These are phyloP conservation scores for Fusarium penzigii DNA, from an alignment of 2,329 filamentous ascomycete genomes.

Conservation along the genomic window DNA sequence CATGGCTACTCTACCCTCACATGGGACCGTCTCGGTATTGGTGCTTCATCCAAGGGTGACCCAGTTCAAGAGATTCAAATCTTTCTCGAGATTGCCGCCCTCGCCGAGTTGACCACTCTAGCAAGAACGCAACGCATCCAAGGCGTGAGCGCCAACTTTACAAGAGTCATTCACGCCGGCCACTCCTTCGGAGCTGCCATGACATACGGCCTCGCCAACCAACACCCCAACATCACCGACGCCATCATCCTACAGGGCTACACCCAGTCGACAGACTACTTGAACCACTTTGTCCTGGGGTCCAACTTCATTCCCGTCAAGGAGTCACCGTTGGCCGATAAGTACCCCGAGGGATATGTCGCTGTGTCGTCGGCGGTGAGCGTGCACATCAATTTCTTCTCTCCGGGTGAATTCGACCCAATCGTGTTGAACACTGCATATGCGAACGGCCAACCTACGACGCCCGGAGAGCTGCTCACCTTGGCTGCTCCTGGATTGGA, in stretches of 20 bases:
- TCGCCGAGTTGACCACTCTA: conserved; percentile 52
- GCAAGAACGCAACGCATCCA: conserved; percentile 48
- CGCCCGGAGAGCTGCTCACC: conserved; percentile 60
- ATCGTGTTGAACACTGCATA: conserved; percentile 48
- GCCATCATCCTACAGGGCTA: conserved; percentile 64
- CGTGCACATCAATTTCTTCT: conserved; percentile 55
- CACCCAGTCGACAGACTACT: conserved; percentile 48
- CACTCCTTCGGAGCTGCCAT: conserved; percentile 65
- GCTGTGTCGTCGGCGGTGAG: conserved; percentile 45
- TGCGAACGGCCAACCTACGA: conserved; percentile 54
- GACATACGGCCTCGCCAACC: conserved; percentile 54
- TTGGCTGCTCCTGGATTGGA: conserved; percentile 41
- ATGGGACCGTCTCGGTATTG: conserved; percentile 64
- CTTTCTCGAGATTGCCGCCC: conserved; percentile 57
- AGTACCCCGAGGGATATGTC: conserved; percentile 54
- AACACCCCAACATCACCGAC: conserved; percentile 55
- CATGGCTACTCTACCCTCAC: conserved; percentile 60
- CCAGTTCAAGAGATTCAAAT: conserved; percentile 61
- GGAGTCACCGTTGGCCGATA: conserved; percentile 27
- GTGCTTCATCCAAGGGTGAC: conserved; percentile 58
- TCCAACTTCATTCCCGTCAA: conserved; percentile 49
- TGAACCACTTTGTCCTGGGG: conserved; percentile 44
- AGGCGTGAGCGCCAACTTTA: conserved; percentile 37
- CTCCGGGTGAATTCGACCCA: conserved; percentile 56
- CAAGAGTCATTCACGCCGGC: conserved; percentile 59